Base-by-base conservation (phyloP, 2,329 filamentous ascomycete species). In the Plenodomus biglobosus region DNA sequence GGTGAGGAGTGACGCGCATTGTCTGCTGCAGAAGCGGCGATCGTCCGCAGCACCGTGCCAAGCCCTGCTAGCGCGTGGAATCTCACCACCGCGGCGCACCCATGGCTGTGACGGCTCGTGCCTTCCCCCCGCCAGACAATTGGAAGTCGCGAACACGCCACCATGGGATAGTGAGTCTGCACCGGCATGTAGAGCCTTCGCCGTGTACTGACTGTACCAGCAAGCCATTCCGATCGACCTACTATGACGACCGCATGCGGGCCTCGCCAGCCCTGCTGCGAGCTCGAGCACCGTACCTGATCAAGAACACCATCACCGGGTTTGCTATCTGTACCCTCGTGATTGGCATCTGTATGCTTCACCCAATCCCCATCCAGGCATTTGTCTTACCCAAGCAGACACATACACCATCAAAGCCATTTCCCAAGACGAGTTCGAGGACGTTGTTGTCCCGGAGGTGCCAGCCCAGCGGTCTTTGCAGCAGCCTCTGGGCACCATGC, bases 361-460 rank as follows among this genome's bases (percentile, higher is more conserved):
- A 7, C 11, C 6, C 19, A 52, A 2, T 10, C 3, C 18, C 16
- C 32, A 17, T 11, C 24, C 6, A 32, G 20, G 10, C 13, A 41
- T 10, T 21, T 3, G 37, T 42, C 65, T 64, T 3, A 67, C 47
- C 3, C 8, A 34, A 7, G 8, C 40, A 88, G 86, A 88, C 68
- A 75, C 80, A 45, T 88, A 83, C 71, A 89, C 86, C 36, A 87
- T 99, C 69, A 83, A 80, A 58, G 90, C 90, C 45, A 88, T 99
- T 67, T 90, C 92, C 37, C 94, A 97, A 75, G 94, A 97, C 73
- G 90, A 96, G 59, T 99, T 99, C 76, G 89, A 92, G 48, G 94
- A 99, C 70, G 92, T 97, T 62, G 86, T 90, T 69, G 86, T 97
- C 32, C 94, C 94, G 21, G 88, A 90, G 69, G 78, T 81, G 43